Percentiles rank a stretch among this genome's conserved stretches.
Evolutionary conservation across 306 rosid genomes (phyloP).

Genomic region (Dryas alaskensis): DNA sequence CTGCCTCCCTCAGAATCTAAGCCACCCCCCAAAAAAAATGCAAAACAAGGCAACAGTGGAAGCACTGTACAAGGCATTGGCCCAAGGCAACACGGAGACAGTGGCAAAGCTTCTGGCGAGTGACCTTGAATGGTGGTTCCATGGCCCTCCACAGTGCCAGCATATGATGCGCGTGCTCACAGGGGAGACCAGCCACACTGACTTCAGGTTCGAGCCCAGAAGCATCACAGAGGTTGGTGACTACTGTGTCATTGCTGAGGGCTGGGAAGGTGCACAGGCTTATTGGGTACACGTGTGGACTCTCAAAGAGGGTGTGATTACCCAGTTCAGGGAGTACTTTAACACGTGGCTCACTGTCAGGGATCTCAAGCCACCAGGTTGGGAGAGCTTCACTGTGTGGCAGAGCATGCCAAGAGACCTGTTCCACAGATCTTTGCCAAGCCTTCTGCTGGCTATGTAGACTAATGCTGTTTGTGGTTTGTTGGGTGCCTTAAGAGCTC

Average conservation of each 20-base stretch:
- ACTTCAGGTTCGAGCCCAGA: constrained; percentile 73
- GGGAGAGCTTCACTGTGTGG: constrained; percentile 66
- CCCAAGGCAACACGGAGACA: constrained; percentile 33
- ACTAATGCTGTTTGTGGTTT: background rate
- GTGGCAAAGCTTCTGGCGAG: constrained; percentile 53
- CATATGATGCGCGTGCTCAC: constrained; percentile 93
- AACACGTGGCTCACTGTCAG: constrained; percentile 90
- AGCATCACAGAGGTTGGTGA: constrained; percentile 49
- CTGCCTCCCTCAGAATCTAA: background rate
- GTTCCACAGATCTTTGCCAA: constrained; percentile 60
- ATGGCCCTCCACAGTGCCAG: constrained; percentile 83
- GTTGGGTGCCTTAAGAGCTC: background rate
- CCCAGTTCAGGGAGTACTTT: constrained; percentile 79
- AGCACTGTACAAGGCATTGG: constrained; percentile 61
- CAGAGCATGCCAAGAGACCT: constrained; percentile 85
- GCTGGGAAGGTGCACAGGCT: constrained; percentile 81
- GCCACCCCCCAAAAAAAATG: background rate
- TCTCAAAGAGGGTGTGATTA: constrained; percentile 56
- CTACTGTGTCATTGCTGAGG: constrained; percentile 59
- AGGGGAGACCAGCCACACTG: constrained; percentile 49
- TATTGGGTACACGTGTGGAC: constrained; percentile 97
- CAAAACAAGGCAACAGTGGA: constrained; percentile 52
- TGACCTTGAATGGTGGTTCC: constrained; percentile 96
- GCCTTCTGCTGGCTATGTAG: constrained; percentile 66
- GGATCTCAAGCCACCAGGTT: constrained; percentile 51